Conservation (phyloP, 352 stramenopile genomes). For the Blastocystis sp. region DNA sequence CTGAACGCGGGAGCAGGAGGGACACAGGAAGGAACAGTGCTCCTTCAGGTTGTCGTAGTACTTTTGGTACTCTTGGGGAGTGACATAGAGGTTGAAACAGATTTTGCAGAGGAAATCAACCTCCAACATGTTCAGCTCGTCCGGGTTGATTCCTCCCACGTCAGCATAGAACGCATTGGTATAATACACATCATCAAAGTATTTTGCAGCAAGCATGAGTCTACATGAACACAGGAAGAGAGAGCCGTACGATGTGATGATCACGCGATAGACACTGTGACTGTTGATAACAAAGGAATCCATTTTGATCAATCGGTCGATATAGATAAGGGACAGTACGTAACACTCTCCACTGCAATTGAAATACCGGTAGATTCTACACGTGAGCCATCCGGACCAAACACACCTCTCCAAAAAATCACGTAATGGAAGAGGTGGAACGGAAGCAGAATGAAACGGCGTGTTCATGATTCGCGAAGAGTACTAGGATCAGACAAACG, state of each 20-base stretch:
- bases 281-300: slow-evolving; percentile 87
- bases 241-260: slow-evolving; percentile 75
- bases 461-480: slow-evolving; percentile 29
- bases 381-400: background rate
- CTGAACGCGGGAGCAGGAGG: background rate
- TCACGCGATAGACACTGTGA: slow-evolving; percentile 90
- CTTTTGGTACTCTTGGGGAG: slow-evolving; percentile 72
- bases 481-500: background rate
- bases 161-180: slow-evolving; percentile 95
- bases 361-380: slow-evolving; percentile 88
- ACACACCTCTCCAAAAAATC: slow-evolving; percentile 30
- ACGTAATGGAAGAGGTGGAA: background rate
- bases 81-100: slow-evolving; percentile 91
- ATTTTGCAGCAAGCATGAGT: slow-evolving; percentile 92
- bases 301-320: slow-evolving; percentile 89
- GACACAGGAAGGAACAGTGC: slow-evolving; percentile 20
- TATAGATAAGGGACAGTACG: slow-evolving; percentile 94
- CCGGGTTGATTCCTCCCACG: slow-evolving; percentile 61
- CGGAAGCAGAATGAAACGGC: slow-evolving; percentile 2
- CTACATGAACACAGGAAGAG: slow-evolving; percentile 57
- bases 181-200: slow-evolving; percentile 98
- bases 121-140: slow-evolving; percentile 88
- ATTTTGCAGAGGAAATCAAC: slow-evolving; percentile 91
- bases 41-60: slow-evolving; percentile 73
- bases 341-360: slow-evolving; percentile 95